These are phyloP conservation scores for Phlyctochytrium arcticum DNA, from an alignment of 192 early-diverging fungal genomes.

Conservation along the genomic window DNA sequence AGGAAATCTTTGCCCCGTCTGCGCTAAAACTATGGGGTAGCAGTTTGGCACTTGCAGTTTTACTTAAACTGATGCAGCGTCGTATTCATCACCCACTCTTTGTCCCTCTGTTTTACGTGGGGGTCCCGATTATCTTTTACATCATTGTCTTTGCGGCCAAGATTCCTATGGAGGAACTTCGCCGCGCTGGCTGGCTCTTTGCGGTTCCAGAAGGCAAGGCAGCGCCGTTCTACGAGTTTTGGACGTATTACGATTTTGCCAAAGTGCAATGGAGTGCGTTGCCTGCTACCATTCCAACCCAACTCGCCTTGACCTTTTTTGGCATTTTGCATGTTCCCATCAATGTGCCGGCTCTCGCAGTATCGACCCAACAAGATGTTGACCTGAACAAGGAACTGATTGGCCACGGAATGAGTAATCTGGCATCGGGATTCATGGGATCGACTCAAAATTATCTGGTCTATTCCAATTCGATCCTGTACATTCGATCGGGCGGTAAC, in stretches of 20 bases:
- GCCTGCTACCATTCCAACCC: conserved; percentile 72
- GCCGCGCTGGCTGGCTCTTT: conserved; percentile 82
- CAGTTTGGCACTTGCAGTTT: conserved; percentile 49
- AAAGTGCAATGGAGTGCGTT: conserved; percentile 40
- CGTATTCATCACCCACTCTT: conserved; percentile 73
- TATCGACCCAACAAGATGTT: conserved; percentile 85
- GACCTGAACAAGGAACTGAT: conserved; percentile 90
- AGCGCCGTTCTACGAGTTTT: conserved; percentile 85
- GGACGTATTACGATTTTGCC: conserved; percentile 65
- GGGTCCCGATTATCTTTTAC: conserved; percentile 77
- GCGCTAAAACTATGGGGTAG: conserved; percentile 77
- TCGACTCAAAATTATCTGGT: conserved; percentile 87
- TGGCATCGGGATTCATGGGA: conserved; percentile 73
- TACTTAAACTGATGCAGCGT: conserved; percentile 65
- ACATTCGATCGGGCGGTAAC: conserved; percentile 88
- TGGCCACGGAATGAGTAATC: conserved; percentile 88
- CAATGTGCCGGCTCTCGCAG: conserved; percentile 88
- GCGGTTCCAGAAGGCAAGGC: conserved; percentile 56
- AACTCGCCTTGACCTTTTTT: conserved; percentile 91
- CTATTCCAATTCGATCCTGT: conserved; percentile 88
- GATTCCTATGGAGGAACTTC: conserved; percentile 59
- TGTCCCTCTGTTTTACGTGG: conserved; percentile 85
- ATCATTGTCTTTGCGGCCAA: conserved; percentile 53
- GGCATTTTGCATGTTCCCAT: conserved; percentile 97
- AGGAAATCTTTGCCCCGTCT: conserved; percentile 61